Conservation (phyloP, 768 basidiomycete genomes). For the Pleurotus pulmonarius region DNA sequence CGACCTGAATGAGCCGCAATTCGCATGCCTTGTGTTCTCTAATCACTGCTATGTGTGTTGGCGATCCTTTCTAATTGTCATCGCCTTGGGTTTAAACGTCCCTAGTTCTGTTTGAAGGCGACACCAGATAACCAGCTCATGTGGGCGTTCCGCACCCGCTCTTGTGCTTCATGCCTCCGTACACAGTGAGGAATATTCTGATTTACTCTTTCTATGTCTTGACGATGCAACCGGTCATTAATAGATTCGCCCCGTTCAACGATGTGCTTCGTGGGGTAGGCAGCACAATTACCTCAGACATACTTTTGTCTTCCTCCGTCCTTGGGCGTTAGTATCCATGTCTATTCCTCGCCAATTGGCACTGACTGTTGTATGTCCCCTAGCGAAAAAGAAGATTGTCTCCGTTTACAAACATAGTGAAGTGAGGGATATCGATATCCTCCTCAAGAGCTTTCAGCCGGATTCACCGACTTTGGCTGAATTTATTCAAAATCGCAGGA, state of each 20-base stretch:
- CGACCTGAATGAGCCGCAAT: constrained; percentile 42
- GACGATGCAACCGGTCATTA: neutral
- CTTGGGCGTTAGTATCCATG: neutral
- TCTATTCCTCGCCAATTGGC: neutral
- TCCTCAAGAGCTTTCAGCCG: neutral
- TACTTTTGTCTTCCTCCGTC: neutral
- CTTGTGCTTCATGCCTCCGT: constrained; percentile 12
- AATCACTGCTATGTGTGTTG: constrained; percentile 37
- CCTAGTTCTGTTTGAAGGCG: constrained; percentile 12
- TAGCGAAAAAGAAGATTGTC: neutral
- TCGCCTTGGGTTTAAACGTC: too few species aligned
- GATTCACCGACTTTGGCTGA: neutral
- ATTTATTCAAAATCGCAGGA: constrained; percentile 10
- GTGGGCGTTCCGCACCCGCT: constrained; percentile 15
- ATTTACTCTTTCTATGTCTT: neutral
- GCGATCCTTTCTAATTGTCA: too few species aligned
- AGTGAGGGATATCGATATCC: neutral
- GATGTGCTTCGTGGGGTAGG: too few species aligned
- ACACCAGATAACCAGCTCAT: constrained; percentile 9
- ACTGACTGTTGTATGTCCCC: neutral
- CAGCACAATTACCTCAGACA: neutral
- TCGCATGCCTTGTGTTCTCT: constrained; percentile 41
- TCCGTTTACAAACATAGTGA: neutral
- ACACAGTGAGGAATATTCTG: constrained; percentile 10
- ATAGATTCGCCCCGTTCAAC: neutral